A percentile compares a stretch with the other conserved stretches of the same genome.
These are phyloP conservation scores for Leersia perrieri DNA, from an alignment of 176 grass and related monocot species.

Conservation along the genomic window DNA sequence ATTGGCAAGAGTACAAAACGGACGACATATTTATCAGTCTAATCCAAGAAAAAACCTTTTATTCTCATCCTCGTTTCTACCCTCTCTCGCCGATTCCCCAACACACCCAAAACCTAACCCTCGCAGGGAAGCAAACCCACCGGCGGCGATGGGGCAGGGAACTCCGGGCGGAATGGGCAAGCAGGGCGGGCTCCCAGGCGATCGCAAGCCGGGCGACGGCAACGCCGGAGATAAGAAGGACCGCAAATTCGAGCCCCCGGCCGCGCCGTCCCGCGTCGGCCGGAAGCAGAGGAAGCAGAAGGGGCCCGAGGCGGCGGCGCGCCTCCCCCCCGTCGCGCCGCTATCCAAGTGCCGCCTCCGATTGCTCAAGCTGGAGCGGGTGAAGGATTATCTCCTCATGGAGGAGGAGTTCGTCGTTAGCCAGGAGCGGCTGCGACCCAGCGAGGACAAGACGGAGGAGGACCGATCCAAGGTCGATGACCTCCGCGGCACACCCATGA, in stretches of 20 bases:
- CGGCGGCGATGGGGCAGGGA: constrained; percentile 65
- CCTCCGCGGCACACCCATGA: constrained; percentile 78
- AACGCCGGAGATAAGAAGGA: constrained; percentile 62
- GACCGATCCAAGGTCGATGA: constrained; percentile 87
- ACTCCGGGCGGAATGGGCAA: constrained; percentile 58
- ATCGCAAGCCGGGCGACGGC: constrained; percentile 61
- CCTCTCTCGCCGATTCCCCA: background rate
- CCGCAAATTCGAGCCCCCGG: constrained; percentile 64
- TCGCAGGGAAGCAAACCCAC: background rate
- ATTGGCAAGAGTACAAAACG: background rate
- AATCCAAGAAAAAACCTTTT: background rate
- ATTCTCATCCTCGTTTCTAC: background rate
- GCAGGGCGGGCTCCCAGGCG: constrained; percentile 48
- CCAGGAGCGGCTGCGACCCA: constrained; percentile 73
- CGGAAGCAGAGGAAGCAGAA: constrained; percentile 77
- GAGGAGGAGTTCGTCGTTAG: constrained; percentile 73
- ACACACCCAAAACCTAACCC: constrained; percentile 51
- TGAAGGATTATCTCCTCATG: constrained; percentile 87
- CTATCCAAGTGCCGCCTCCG: constrained; percentile 85
- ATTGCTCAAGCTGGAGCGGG: constrained; percentile 74
- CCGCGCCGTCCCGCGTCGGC: constrained; percentile 68
- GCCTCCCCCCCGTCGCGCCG: constrained; percentile 58
- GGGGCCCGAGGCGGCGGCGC: constrained; percentile 68
- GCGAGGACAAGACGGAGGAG: constrained; percentile 81
- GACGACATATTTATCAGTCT: background rate